Conservation (phyloP, 2,329 filamentous ascomycete species). For the Neofusicoccum cordaticola region DNA sequence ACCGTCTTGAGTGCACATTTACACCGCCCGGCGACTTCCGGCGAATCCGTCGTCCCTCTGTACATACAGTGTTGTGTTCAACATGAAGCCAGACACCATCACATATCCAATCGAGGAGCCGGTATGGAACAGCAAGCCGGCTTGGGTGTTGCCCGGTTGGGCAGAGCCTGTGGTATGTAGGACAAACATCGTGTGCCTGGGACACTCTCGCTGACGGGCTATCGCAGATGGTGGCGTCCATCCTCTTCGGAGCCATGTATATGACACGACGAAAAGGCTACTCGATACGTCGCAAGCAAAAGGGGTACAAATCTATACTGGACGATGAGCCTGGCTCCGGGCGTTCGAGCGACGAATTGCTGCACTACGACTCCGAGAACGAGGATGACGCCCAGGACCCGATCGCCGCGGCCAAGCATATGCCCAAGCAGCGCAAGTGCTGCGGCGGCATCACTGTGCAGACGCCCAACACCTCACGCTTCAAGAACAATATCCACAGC, state of each 20-base stretch:
- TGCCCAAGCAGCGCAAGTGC: slow-evolving; percentile 51
- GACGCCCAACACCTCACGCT: slow-evolving; percentile 61
- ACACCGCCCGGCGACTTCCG: not conserved
- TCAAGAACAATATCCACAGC: slow-evolving; percentile 59
- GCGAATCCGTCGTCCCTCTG: not conserved
- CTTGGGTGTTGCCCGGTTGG: slow-evolving; percentile 43
- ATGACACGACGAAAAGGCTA: slow-evolving; percentile 47
- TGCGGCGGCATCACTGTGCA: slow-evolving; percentile 52
- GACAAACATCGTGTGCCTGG: not conserved
- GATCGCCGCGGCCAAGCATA: slow-evolving; percentile 37
- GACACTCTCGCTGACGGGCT: not conserved
- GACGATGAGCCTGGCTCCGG: slow-evolving; percentile 32
- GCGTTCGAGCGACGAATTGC: slow-evolving; percentile 40
- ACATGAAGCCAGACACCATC: slow-evolving; percentile 17
- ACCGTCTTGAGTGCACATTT: not conserved
- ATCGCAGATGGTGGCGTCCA: slow-evolving; percentile 48
- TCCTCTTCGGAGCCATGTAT: slow-evolving; percentile 49
- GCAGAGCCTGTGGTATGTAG: slow-evolving; percentile 39
- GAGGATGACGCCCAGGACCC: slow-evolving; percentile 35
- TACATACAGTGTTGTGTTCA: not conserved
- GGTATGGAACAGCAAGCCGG: slow-evolving; percentile 40
- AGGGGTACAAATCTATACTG: slow-evolving; percentile 30
- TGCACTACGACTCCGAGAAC: slow-evolving; percentile 35
- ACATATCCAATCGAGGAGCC: slow-evolving; percentile 24
- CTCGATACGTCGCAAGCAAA: slow-evolving; percentile 36